Conservation (phyloP, 169 alveolate species). For the Plasmodium knowlesi region DNA sequence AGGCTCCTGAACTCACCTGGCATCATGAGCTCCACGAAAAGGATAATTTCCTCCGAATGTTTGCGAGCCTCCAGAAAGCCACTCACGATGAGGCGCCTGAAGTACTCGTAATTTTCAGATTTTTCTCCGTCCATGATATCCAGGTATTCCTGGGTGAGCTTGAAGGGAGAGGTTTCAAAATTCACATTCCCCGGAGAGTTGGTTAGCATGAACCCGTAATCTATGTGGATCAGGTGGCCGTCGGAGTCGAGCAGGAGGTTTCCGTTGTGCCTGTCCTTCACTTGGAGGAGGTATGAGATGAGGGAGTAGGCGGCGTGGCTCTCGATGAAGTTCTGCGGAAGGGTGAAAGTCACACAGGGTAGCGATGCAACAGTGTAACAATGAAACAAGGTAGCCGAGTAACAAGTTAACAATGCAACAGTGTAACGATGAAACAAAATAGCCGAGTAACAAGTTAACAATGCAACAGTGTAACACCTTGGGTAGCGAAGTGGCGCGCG, state of each 20-base stretch:
- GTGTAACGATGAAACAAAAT: too few species aligned
- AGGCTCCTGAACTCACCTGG: conserved; percentile 53
- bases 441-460: too few species aligned
- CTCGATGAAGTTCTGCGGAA: conserved; percentile 90
- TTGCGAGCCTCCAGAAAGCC: conserved; percentile 92
- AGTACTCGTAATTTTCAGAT: conserved; percentile 92
- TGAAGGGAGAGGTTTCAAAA: conserved; percentile 97
- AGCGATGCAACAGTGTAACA: too few species aligned
- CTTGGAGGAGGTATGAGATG: conserved; percentile 93
- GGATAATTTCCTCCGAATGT: conserved; percentile 90
- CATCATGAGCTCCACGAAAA: conserved; percentile 92
- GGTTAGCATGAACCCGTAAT: conserved; percentile 95
- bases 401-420: too few species aligned
- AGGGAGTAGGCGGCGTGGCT: conserved; percentile 97
- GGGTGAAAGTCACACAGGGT: too few species aligned
- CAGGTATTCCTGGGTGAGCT: conserved; percentile 95
- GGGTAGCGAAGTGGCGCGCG: neutral
- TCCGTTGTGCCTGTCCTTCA: conserved; percentile 97
- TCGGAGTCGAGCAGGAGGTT: conserved; percentile 93
- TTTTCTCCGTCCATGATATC: conserved; percentile 95
- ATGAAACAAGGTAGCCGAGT: too few species aligned
- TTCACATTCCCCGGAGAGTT: conserved; percentile 97
- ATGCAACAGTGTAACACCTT: neutral
- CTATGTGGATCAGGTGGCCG: conserved; percentile 97
- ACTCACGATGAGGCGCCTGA: conserved; percentile 87